These are phyloP conservation scores for Claviceps humidiphila DNA, from an alignment of 2,329 filamentous ascomycete genomes.

Conservation along the genomic window DNA sequence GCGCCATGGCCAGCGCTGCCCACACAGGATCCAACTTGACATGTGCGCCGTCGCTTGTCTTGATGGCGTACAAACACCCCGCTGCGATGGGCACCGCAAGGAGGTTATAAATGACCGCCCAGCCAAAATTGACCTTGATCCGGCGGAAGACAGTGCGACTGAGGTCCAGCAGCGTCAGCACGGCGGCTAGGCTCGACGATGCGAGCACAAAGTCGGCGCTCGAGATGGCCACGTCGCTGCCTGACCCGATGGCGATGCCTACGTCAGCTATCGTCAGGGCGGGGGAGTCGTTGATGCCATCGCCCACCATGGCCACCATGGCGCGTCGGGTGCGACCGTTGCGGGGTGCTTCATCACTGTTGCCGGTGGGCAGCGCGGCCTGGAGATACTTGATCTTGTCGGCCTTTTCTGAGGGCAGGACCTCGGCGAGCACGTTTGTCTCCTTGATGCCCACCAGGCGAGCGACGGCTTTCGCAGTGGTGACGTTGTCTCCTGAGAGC, in stretches of 20 bases:
- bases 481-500: constrained; percentile 82
- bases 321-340: constrained; percentile 26
- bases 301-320: constrained; percentile 70
- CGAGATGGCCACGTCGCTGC: constrained; percentile 72
- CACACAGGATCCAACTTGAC: constrained; percentile 64
- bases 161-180: constrained; percentile 62
- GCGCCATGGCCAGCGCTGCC: constrained; percentile 84
- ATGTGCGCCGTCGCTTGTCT: constrained; percentile 34
- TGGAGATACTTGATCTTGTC: constrained; percentile 55
- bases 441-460: constrained; percentile 58
- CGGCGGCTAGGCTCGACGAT: constrained; percentile 52
- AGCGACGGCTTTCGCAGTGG: constrained; percentile 72
- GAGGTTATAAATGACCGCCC: constrained; percentile 74
- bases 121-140: constrained; percentile 74
- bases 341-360: constrained; percentile 13
- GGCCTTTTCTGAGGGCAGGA: constrained; percentile 73
- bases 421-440: constrained; percentile 70
- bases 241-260: constrained; percentile 71
- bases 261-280: constrained; percentile 71
- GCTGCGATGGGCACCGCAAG: constrained; percentile 69
- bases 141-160: constrained; percentile 60
- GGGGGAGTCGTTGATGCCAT: constrained; percentile 81
- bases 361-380: constrained; percentile 28
- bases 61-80: constrained; percentile 56
- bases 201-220: constrained; percentile 74